A percentile compares a stretch with the other conserved stretches of the same genome.
These are phyloP conservation scores for Kwoniella europaea DNA, from an alignment of 768 basidiomycete genomes.

Conservation along the genomic window DNA sequence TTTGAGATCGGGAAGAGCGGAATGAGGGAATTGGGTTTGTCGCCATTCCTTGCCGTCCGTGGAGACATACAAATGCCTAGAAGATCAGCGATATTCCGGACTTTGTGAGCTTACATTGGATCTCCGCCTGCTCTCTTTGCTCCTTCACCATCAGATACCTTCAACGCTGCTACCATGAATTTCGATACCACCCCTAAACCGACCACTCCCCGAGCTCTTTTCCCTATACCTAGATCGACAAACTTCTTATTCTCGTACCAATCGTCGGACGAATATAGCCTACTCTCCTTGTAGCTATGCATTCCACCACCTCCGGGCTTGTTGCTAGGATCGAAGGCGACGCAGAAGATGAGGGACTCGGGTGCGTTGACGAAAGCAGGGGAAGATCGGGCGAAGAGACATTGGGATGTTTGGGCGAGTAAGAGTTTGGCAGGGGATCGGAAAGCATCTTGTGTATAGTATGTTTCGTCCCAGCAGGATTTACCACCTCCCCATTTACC, in stretches of 20 bases:
- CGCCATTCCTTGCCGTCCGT: constrained; percentile 84
- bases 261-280: constrained; percentile 82
- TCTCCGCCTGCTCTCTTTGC: constrained; percentile 41
- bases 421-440: constrained; percentile 66
- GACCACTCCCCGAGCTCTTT: constrained; percentile 83
- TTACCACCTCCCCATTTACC: constrained; percentile 56
- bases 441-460: constrained; percentile 85
- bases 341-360: constrained; percentile 80
- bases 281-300: constrained; percentile 65
- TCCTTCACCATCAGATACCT: constrained; percentile 65
- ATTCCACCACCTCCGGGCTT: constrained; percentile 44
- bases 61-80: constrained; percentile 72
- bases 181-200: constrained; percentile 92
- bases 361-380: constrained; percentile 78
- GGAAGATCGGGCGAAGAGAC: constrained; percentile 88
- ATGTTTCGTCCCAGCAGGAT: constrained; percentile 69
- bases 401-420: constrained; percentile 72
- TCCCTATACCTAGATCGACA: constrained; percentile 82
- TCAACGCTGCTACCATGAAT: constrained; percentile 87
- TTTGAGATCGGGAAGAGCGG: constrained; percentile 51
- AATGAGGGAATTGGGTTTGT: constrained; percentile 87
- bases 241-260: constrained; percentile 75
- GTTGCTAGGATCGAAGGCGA: constrained; percentile 72
- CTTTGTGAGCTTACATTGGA: constrained; percentile 41
- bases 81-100: constrained; percentile 40